A percentile compares a stretch with the other conserved stretches of the same genome.
These are phyloP conservation scores for Rhodotorula mucilaginosa DNA, from an alignment of 1,284 basidiomycete genomes.

Conservation along the genomic window DNA sequence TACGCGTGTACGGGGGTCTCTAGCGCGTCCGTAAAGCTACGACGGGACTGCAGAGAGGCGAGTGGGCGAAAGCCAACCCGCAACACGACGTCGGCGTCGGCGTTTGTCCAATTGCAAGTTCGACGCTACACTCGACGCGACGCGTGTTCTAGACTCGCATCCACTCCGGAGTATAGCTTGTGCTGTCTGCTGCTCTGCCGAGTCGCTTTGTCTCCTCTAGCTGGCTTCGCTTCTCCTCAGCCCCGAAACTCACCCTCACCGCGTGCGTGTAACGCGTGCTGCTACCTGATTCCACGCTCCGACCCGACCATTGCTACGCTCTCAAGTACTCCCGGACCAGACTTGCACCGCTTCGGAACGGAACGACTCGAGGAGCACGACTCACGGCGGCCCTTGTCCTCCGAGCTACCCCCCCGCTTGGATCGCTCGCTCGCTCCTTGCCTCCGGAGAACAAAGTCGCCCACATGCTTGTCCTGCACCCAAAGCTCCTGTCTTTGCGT, in stretches of 20 bases:
- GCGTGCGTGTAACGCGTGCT: too few relatives aligned
- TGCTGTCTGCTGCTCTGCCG: too few relatives aligned
- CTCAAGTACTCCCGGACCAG: background rate
- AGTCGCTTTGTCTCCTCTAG: too few relatives aligned
- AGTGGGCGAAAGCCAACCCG: background rate
- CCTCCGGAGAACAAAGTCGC: background rate
- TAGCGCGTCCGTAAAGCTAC: constrained; percentile 29
- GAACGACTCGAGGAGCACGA: too few relatives aligned
- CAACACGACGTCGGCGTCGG: background rate
- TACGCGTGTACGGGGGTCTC: constrained; percentile 10
- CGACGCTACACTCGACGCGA: too few relatives aligned
- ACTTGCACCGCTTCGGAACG: too few relatives aligned
- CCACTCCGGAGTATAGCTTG: too few relatives aligned
- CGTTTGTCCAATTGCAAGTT: background rate
- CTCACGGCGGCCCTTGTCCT: background rate
- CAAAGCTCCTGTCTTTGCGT: too few relatives aligned
- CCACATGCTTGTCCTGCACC: too few relatives aligned
- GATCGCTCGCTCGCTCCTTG: background rate
- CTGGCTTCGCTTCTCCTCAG: too few relatives aligned
- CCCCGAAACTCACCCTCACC: too few relatives aligned
- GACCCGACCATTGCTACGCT: background rate
- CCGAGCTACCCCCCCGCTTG: background rate
- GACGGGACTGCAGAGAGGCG: constrained; percentile 27
- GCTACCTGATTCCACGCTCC: too few relatives aligned
- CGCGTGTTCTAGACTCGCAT: background rate